Conservation (phyloP, 129 eudicot species). For the Artemisia argyi region DNA sequence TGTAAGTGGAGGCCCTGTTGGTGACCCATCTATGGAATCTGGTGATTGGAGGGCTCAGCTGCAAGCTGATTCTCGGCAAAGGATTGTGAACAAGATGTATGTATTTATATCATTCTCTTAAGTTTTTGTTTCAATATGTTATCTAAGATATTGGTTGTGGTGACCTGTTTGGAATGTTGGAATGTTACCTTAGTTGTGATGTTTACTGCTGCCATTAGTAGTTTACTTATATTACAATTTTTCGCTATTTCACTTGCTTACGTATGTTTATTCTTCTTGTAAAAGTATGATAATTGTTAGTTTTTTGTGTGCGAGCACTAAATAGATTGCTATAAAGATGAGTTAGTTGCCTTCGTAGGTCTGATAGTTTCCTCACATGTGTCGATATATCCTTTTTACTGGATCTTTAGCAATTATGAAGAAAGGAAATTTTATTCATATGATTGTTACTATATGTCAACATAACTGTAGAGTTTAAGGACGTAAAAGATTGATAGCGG, state of each 20-base stretch:
- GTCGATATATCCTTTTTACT: too few relatives aligned
- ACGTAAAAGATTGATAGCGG: too few relatives aligned
- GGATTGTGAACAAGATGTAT: slow-evolving; percentile 73
- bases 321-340: too few relatives aligned
- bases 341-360: too few relatives aligned
- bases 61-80: slow-evolving; percentile 54
- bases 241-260: background rate
- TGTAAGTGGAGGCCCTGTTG: slow-evolving; percentile 22
- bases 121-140: background rate
- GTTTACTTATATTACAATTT: background rate
- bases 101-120: slow-evolving; percentile 5
- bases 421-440: too few relatives aligned
- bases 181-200: background rate
- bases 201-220: slow-evolving; percentile 2
- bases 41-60: slow-evolving; percentile 77
- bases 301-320: too few relatives aligned
- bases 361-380: too few relatives aligned
- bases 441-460: too few relatives aligned
- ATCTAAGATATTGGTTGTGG: background rate
- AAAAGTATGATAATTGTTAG: too few relatives aligned
- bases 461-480: too few relatives aligned
- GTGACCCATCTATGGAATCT: slow-evolving; percentile 47
- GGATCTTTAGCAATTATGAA: too few relatives aligned
- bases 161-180: background rate
- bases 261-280: too few relatives aligned